These are phyloP conservation scores for Boletus vermiculosoides DNA, from an alignment of 768 basidiomycete genomes.

Conservation along the genomic window DNA sequence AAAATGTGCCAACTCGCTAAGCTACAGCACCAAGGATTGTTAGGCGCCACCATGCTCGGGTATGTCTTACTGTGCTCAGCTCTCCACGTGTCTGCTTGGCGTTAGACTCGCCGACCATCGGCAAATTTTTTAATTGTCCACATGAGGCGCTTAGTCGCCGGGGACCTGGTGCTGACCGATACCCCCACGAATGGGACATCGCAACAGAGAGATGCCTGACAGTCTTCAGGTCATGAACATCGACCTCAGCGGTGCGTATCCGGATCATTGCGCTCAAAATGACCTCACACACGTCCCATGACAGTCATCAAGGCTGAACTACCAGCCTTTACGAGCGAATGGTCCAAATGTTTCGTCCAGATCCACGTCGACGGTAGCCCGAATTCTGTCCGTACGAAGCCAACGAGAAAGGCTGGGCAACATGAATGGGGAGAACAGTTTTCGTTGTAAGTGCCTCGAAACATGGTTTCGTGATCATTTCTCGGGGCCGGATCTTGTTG, in stretches of 20 bases:
- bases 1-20: background rate
- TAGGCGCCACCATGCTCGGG: background rate
- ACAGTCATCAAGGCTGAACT: constrained; percentile 28
- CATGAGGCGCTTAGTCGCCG: background rate
- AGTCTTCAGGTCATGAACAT: constrained; percentile 26
- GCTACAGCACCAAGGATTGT: background rate
- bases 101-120: background rate
- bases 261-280: background rate
- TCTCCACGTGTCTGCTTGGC: background rate
- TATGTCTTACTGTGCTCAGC: background rate
- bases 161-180: background rate
- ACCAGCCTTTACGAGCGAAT: constrained; percentile 14
- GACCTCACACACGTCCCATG: background rate
- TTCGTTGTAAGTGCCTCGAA: constrained; percentile 14
- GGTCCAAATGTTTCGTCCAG: constrained; percentile 27
- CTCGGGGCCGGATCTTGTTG: background rate
- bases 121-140: background rate
- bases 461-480: background rate
- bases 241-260: constrained; percentile 18
- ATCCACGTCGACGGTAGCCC: constrained; percentile 20
- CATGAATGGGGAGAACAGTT: constrained; percentile 15
- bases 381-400: constrained; percentile 10
- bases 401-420: background rate
- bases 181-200: background rate
- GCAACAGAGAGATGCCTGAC: background rate